These are phyloP conservation scores for Phytopythium vexans DNA, from an alignment of 352 stramenopile genomes.

Conservation along the genomic window DNA sequence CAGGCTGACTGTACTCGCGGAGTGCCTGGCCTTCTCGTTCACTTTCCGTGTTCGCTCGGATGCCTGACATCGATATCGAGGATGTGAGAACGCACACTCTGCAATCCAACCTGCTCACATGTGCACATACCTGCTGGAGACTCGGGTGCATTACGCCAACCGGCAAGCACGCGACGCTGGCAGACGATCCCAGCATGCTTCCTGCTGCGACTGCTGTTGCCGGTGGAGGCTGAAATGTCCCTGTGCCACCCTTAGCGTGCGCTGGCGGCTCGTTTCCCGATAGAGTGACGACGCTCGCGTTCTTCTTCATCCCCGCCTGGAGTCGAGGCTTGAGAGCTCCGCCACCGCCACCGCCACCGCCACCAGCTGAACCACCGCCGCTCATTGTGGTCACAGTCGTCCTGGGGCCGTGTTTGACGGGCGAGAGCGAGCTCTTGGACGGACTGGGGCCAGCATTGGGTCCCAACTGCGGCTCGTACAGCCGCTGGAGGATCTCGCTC, in stretches of 20 bases:
- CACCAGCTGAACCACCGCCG: not conserved
- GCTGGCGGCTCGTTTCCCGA: not conserved
- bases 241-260: not conserved
- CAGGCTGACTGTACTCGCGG: constrained; percentile 11
- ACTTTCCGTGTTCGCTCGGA: constrained; percentile 56
- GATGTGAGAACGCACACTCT: not conserved
- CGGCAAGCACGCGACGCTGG: constrained; percentile 28
- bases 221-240: not conserved
- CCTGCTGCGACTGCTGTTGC: not conserved
- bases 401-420: not conserved
- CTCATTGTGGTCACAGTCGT: not conserved
- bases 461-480: constrained; percentile 63
- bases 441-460: constrained; percentile 11
- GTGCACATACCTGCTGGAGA: constrained; percentile 32
- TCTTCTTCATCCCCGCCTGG: constrained; percentile 44
- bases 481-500: constrained; percentile 58
- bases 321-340: constrained; percentile 42
- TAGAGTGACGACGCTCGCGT: constrained; percentile 23
- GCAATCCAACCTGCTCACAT: not conserved
- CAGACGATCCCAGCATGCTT: constrained; percentile 13
- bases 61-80: constrained; percentile 17
- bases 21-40: constrained; percentile 23
- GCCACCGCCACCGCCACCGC: constrained; percentile 1
- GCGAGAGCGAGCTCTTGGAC: constrained; percentile 1
- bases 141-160: constrained; percentile 44